phyloP scores from a whole-genome alignment of 2,329 filamentous ascomycete genomes.

The Aureobasidium sp. region DNA sequence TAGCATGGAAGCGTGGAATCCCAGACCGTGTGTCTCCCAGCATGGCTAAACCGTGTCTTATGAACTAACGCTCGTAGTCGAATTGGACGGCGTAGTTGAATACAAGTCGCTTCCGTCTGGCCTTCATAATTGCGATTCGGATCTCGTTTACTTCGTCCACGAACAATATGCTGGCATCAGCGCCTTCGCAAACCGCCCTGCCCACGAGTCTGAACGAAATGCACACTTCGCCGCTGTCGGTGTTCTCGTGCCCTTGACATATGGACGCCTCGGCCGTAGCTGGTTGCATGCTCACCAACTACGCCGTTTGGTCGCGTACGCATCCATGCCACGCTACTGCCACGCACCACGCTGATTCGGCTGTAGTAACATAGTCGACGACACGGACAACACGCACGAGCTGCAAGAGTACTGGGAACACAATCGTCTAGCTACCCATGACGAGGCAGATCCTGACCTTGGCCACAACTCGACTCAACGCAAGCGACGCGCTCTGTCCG shows the following conservation, averaged over 20 bases:
- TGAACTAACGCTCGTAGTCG: constrained; percentile 29
- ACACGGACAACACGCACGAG: constrained; percentile 52
- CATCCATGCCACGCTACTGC: constrained; percentile 5
- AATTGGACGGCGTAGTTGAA: constrained; percentile 79
- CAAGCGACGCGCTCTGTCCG: constrained; percentile 41
- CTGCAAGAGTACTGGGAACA: constrained; percentile 77
- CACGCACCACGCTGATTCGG: neutral
- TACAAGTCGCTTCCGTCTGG: constrained; percentile 95
- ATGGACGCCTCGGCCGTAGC: constrained; percentile 74
- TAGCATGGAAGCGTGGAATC: constrained; percentile 74
- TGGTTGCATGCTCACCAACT: constrained; percentile 80
- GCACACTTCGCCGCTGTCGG: constrained; percentile 91
- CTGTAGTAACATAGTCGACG: constrained; percentile 48
- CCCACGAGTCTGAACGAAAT: constrained; percentile 70
- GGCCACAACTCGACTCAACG: constrained; percentile 48
- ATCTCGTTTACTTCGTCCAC: constrained; percentile 89
- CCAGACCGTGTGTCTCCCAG: constrained; percentile 48
- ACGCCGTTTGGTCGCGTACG: constrained; percentile 63
- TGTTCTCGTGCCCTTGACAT: constrained; percentile 74
- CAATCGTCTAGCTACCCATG: constrained; percentile 30
- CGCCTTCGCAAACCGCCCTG: constrained; percentile 79
- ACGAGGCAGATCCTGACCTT: constrained; percentile 42
- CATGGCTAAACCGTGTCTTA: neutral
- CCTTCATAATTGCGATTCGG: constrained; percentile 76
- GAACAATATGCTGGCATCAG: constrained; percentile 77